A percentile compares a stretch with the other conserved stretches of the same genome.
These are phyloP conservation scores for Stereocaulon alpinum DNA, from an alignment of 495 filamentous ascomycete genomes.

Conservation along the genomic window DNA sequence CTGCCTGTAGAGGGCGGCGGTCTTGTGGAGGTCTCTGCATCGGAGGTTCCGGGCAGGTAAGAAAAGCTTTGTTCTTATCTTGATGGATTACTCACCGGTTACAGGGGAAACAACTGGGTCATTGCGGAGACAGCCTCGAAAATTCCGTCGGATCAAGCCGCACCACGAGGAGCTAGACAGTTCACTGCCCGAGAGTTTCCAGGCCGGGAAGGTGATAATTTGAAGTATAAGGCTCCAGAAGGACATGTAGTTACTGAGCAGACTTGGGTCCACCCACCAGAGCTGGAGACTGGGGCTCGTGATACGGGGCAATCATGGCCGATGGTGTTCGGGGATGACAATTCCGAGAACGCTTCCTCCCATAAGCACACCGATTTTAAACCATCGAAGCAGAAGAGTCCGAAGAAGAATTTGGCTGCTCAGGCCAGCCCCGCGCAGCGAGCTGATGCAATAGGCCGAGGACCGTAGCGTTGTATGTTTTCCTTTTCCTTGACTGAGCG, in stretches of 20 bases:
- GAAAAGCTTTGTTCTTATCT: not conserved
- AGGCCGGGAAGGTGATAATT: slow-evolving; percentile 20
- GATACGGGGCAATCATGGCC: slow-evolving; percentile 29
- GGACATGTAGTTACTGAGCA: slow-evolving; percentile 30
- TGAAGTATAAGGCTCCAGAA: slow-evolving; percentile 26
- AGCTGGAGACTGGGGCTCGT: slow-evolving; percentile 24
- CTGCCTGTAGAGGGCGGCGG: slow-evolving; percentile 26
- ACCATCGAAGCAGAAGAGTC: slow-evolving; percentile 4
- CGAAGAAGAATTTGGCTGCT: not conserved
- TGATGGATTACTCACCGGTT: not conserved
- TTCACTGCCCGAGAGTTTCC: slow-evolving; percentile 22
- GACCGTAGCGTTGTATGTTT: not conserved
- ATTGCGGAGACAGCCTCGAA: slow-evolving; percentile 27
- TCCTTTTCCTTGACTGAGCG: not conserved
- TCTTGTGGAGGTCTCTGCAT: slow-evolving; percentile 22
- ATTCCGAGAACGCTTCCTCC: not conserved
- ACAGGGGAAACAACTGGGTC: slow-evolving; percentile 23
- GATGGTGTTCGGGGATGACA: slow-evolving; percentile 19
- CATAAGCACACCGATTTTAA: not conserved
- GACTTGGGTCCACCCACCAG: slow-evolving; percentile 31
- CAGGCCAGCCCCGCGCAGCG: slow-evolving; percentile 6
- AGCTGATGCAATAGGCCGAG: not conserved
- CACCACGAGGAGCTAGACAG: slow-evolving; percentile 20
- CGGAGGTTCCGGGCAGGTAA: slow-evolving; percentile 23
- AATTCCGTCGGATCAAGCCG: slow-evolving; percentile 33